These are phyloP conservation scores for Phytophthora parvispora DNA, from an alignment of 352 stramenopile genomes.

Conservation along the genomic window DNA sequence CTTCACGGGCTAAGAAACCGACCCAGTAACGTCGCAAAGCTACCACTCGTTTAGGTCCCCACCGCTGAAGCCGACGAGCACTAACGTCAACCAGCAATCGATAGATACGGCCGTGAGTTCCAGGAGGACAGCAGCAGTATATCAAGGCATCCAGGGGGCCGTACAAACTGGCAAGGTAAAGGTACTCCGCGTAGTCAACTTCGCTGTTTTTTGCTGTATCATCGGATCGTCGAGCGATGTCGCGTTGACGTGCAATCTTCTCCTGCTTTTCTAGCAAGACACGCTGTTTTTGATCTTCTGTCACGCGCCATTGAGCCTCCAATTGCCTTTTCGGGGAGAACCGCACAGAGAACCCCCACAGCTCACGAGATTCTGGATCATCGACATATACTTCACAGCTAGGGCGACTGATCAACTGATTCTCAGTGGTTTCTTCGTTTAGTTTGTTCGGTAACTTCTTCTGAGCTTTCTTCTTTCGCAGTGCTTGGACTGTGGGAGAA, in stretches of 20 bases:
- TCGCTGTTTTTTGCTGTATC: not conserved
- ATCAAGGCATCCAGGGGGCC: slow-evolving; percentile 18
- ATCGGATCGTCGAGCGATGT: not conserved
- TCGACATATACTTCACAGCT: slow-evolving; percentile 2
- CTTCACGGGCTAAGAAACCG: slow-evolving; percentile 10
- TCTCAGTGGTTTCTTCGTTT: not conserved
- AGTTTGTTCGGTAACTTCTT: not conserved
- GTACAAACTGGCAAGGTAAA: slow-evolving; percentile 26
- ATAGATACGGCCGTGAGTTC: slow-evolving; percentile 22
- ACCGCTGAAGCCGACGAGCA: slow-evolving; percentile 22
- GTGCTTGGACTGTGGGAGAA: slow-evolving; percentile 12
- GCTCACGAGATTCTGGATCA: slow-evolving; percentile 1
- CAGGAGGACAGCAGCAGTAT: slow-evolving; percentile 23
- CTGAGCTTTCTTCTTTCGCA: slow-evolving; percentile 5
- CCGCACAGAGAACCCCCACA: slow-evolving; percentile 18
- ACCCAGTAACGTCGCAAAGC: slow-evolving; percentile 19
- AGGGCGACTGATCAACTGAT: not conserved
- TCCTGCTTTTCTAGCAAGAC: not conserved
- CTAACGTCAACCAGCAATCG: slow-evolving; percentile 12
- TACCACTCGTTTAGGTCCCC: slow-evolving; percentile 8
- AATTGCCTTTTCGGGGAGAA: slow-evolving; percentile 21
- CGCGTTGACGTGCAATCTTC: not conserved
- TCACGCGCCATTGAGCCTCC: not conserved
- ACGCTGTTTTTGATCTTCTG: slow-evolving; percentile 2
- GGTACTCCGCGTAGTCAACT: slow-evolving; percentile 26